phyloP scores from a whole-genome alignment of 805 yeast species.

The Barnettozyma salicaria region DNA sequence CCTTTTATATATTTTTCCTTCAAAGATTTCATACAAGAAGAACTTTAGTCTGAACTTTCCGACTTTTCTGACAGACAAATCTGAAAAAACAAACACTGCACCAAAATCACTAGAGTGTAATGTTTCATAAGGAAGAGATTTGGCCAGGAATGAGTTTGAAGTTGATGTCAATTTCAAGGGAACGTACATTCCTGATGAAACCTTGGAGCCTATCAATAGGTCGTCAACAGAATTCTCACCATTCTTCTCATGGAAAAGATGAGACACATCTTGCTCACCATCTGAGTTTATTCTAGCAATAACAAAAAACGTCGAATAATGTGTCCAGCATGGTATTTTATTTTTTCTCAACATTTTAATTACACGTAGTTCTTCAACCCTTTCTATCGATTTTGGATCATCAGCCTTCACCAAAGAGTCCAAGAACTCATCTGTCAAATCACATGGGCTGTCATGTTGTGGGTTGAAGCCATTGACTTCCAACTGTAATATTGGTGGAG shows the following conservation, averaged over 20 bases:
- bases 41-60: conserved; percentile 26
- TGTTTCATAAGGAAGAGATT: conserved; percentile 16
- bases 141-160: conserved; percentile 10
- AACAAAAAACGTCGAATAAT: conserved; percentile 26
- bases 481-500: conserved; percentile 29
- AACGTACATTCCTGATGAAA: conserved; percentile 23
- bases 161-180: conserved; percentile 17
- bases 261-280: conserved; percentile 10
- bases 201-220: conserved; percentile 21
- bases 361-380: conserved; percentile 20
- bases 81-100: conserved; percentile 29
- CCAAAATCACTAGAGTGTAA: conserved; percentile 19
- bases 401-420: conserved; percentile 3
- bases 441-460: conserved; percentile 5
- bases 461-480: conserved; percentile 14
- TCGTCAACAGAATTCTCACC: conserved; percentile 14
- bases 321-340: conserved; percentile 23
- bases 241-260: conserved; percentile 4
- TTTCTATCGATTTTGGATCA: conserved; percentile 16
- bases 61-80: conserved; percentile 25
- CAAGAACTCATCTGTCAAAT: conserved; percentile 13
- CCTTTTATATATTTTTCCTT: conserved; percentile 21
- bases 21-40: conserved; percentile 25
- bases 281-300: conserved; percentile 16
- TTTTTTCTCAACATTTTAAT: conserved; percentile 14